Evolutionary conservation across 1,139 yeast genomes (phyloP), one percentile per base, ranked within the genome.

Genomic region (Protomyces lactucae-debilis): DNA sequence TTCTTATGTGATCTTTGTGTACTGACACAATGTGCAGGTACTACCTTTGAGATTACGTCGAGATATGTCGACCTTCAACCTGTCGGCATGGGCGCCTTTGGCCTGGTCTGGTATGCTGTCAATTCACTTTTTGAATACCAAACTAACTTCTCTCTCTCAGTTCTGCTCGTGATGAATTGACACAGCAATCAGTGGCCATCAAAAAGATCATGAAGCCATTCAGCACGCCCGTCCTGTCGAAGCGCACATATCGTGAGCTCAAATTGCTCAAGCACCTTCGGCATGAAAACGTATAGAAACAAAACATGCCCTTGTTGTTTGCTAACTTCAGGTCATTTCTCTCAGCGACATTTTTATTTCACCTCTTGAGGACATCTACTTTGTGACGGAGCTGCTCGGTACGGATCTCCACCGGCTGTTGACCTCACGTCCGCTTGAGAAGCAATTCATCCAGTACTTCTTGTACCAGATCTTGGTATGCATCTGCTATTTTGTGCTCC

Each of bases 21-120:
- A 12, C 43, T 39, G 43, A 39, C 43, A 1, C 43, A 5, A 6
- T 6, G 43, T 16, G 16, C 43, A 43, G 48, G 48, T 61, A 90
- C 97, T 2, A 91, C 89, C 57, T 91, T 93, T 75, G 99, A 93
- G 77, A 91, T 93, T 71, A 93, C 99, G 61, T 87, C 77, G 69
- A 72, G 79, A 68, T 72, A 70, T 21, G 84, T 91, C 23, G 97
- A 93, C 73, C 81, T 93, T 68, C 93, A 91, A 72, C 99, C 99
- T 2, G 97, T 93, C 60, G 99, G 99, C 1, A 93, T 93, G 99
- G 99, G 99, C 43, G 99, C 99, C 10, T 93, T 93, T 74, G 99
- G 99, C 6, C 83, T 93, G 48, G 99, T 93, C 56, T 93, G 99
- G 75, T 73, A 71, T 32, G 74, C 16, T 12, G 10, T 66, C 35